phyloP scores from a whole-genome alignment of 441 rosid species.

The Mallotus repandus region DNA sequence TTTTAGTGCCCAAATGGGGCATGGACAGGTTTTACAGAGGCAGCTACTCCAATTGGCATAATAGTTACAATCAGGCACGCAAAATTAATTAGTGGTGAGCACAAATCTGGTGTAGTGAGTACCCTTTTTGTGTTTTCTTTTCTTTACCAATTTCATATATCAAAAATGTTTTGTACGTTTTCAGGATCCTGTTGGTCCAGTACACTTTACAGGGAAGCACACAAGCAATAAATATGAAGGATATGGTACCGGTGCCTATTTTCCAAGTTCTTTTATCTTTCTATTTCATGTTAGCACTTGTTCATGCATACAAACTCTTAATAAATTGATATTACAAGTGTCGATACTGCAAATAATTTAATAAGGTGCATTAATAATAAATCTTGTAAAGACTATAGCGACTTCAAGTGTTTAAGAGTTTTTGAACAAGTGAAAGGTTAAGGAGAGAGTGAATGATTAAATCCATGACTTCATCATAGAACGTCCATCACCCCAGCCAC shows the following conservation, averaged over 20 bases:
- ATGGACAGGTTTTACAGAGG: constrained; percentile 34
- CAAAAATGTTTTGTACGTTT: background rate
- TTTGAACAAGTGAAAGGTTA: no score
- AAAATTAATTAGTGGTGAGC: constrained; percentile 31
- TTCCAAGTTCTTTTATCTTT: constrained; percentile 23
- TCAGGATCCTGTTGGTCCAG: constrained; percentile 35
- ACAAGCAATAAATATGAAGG: constrained; percentile 29
- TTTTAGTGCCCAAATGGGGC: constrained; percentile 41
- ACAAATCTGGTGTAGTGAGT: no score
- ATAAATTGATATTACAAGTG: constrained; percentile 15
- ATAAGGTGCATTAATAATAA: constrained; percentile 18
- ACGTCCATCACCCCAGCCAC: no score
- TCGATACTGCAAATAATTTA: constrained; percentile 27
- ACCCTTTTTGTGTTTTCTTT: no score
- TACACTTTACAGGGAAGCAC: constrained; percentile 44
- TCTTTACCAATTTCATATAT: no score
- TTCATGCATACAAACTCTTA: background rate
- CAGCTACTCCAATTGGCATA: constrained; percentile 37
- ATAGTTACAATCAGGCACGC: constrained; percentile 12
- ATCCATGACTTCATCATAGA: no score
- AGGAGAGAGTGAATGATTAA: no score
- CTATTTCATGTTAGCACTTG: no score
- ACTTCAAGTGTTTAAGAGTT: no score
- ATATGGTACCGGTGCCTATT: constrained; percentile 34
- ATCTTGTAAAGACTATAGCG: constrained; percentile 5